These are phyloP conservation scores for Solanum sparsipilum DNA, from an alignment of 257 asterid species.

Conservation along the genomic window DNA sequence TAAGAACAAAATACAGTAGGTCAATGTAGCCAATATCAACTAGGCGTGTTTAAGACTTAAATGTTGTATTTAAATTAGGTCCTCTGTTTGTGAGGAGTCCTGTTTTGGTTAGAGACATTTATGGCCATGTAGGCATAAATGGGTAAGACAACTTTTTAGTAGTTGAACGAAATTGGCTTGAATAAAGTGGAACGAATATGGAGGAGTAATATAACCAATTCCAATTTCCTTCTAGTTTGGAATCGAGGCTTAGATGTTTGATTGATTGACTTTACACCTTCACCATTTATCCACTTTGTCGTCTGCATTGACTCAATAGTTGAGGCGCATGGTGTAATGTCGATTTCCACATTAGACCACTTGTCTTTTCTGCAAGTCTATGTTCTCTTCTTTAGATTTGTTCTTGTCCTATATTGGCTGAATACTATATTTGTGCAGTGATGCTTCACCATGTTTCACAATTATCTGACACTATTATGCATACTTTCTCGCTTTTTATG, in stretches of 20 bases:
- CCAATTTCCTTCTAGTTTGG: neutral
- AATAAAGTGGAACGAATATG: neutral
- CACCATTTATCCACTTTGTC: neutral
- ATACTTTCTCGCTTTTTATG: neutral
- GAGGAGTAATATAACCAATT: neutral
- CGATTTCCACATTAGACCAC: neutral
- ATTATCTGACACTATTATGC: neutral
- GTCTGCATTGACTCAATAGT: neutral
- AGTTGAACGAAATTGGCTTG: neutral
- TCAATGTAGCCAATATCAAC: neutral
- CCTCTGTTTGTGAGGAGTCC: neutral
- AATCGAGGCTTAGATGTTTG: neutral
- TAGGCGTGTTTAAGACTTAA: neutral
- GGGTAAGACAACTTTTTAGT: neutral
- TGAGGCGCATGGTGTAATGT: neutral
- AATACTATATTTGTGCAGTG: neutral
- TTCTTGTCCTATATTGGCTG: neutral
- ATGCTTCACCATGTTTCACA: neutral
- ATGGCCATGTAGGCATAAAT: neutral
- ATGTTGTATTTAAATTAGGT: neutral
- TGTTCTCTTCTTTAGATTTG: neutral
- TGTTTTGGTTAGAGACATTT: neutral
- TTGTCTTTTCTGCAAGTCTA: neutral
- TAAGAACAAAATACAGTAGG: neutral
- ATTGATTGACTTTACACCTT: neutral